Base-by-base conservation (phyloP, 352 stramenopile species). In the Globisporangium takayamanum region DNA sequence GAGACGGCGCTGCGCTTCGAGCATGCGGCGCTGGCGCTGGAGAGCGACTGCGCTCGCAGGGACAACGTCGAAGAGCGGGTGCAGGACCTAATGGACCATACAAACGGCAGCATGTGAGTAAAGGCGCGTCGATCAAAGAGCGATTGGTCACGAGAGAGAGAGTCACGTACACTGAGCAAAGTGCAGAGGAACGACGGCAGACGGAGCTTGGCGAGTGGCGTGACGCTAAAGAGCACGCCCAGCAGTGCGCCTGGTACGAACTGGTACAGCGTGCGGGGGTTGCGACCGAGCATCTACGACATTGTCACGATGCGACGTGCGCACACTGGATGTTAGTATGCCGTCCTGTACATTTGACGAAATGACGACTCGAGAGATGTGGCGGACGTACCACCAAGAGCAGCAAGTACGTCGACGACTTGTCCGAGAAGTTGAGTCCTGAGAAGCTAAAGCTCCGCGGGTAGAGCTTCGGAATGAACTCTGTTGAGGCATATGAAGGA, bases 401-500 rank as follows among this genome's bases (percentile, higher is more conserved):
- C 44, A 95, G 67, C 55, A 89, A 50, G 55, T 91, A 91, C 7
- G 78, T 89, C 45, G 62, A 82, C 26, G 81, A 89, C 37, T 95
- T 95, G 60, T 95, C 85, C 26, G 85, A 92, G 42, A 95, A 89
- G 59, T 90, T 67, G 44, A 95, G 54, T 0, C 82, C 77, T 48
- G 78, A 68, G n/a, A 87, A 61, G 53, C 72, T 84, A 50, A 83
- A 74, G 22, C 69, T 73, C 22, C 78, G 75, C 11, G 83, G 83
- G 47, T 88, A 72, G 50, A 95, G 63, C 54, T 87, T 84, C 1
- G 85, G 85, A 45, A 95, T 70, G 71, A 76, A 92, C 54, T 80
- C 85, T 94, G 44, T 28, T 4, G n/a, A 33, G n/a, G 22, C 7
- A 28, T 0, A 52, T n/a, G 8, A 48, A 14, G 16, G 16, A 6